Conservation (phyloP, 495 filamentous ascomycete species). For the Penicillium atrosanguineum region DNA sequence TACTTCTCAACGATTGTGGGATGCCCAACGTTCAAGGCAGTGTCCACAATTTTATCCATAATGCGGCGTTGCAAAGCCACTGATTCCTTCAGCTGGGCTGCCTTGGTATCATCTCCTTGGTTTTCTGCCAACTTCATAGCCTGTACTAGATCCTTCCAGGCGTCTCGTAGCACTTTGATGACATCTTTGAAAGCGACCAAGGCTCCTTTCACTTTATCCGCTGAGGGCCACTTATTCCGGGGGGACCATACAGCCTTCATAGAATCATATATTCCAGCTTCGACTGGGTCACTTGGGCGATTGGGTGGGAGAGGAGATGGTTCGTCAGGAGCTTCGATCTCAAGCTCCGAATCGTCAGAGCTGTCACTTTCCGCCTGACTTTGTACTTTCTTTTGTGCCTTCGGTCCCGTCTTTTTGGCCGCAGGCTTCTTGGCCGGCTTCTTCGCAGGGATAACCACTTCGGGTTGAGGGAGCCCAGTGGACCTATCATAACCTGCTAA, state of each 20-base stretch:
- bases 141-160: slow-evolving; percentile 58
- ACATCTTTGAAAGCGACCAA: slow-evolving; percentile 61
- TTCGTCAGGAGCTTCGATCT: slow-evolving; percentile 47
- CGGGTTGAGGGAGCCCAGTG: neutral
- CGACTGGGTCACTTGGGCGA: slow-evolving; percentile 50
- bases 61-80: slow-evolving; percentile 58
- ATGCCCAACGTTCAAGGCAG: slow-evolving; percentile 61
- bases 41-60: slow-evolving; percentile 57
- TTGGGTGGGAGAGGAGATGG: slow-evolving; percentile 50
- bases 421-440: slow-evolving; percentile 15
- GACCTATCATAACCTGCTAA: neutral
- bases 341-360: slow-evolving; percentile 49
- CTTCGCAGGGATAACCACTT: slow-evolving; percentile 10
- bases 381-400: slow-evolving; percentile 28
- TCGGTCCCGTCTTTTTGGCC: slow-evolving; percentile 25
- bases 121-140: slow-evolving; percentile 58
- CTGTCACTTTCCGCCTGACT: slow-evolving; percentile 46
- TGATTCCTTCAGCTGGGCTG: slow-evolving; percentile 38
- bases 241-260: slow-evolving; percentile 65
- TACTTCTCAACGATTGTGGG: slow-evolving; percentile 64
- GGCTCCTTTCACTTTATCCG: slow-evolving; percentile 49
- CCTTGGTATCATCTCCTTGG: slow-evolving; percentile 43
- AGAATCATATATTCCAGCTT: slow-evolving; percentile 59
- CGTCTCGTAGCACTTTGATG: slow-evolving; percentile 58
- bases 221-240: slow-evolving; percentile 42